Conservation (phyloP, 305 asterid species). For the Solanum hybrid region DNA sequence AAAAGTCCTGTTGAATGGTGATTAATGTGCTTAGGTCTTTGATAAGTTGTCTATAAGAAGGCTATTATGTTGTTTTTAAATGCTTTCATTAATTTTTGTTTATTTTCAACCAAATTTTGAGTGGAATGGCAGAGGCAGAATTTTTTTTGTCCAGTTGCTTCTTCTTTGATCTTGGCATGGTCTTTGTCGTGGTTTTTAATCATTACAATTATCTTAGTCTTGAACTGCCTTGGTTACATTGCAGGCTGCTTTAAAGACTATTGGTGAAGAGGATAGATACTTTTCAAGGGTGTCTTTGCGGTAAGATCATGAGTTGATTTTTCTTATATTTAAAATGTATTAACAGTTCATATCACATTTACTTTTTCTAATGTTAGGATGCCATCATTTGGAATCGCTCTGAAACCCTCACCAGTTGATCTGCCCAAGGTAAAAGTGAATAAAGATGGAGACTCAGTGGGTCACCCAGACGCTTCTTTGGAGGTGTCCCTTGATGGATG, state of each 20-base stretch:
- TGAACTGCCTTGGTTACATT: conserved; percentile 11
- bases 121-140: background rate
- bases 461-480: conserved; percentile 45
- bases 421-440: conserved; percentile 53
- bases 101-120: background rate
- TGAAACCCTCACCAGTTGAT: conserved; percentile 59
- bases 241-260: conserved; percentile 94
- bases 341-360: background rate
- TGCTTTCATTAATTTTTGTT: background rate
- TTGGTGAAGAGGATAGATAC: conserved; percentile 90
- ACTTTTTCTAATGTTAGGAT: conserved; percentile 38
- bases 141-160: background rate
- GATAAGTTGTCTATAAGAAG: background rate
- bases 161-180: background rate
- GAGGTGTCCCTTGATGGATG: conserved; percentile 85
- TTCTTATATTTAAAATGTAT: conserved; percentile 7
- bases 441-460: conserved; percentile 54
- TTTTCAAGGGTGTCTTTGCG: conserved; percentile 80
- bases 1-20: background rate
- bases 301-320: conserved; percentile 26
- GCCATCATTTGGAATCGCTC: conserved; percentile 52
- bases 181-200: background rate
- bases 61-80: background rate
- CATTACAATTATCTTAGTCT: background rate
- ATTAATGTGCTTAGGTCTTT: background rate